These are phyloP conservation scores for Sugiyamaella sp. DNA, from an alignment of 1,139 yeast species.

Conservation along the genomic window DNA sequence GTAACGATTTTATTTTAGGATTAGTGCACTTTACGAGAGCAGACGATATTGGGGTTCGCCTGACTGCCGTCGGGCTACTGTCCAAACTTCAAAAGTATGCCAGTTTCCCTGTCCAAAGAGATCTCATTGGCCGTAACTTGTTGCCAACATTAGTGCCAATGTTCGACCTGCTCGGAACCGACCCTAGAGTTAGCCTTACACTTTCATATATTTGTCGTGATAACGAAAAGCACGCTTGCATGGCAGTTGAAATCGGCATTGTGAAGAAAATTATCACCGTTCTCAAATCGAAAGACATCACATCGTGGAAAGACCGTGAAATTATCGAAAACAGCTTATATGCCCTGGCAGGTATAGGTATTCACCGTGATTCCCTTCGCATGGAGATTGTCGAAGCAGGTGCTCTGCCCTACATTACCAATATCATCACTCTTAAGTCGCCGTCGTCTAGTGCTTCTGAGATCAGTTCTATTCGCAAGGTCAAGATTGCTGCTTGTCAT, in stretches of 20 bases:
- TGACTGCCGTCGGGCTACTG: conserved; percentile 41
- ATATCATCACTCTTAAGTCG: conserved; percentile 33
- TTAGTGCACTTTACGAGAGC: conserved; percentile 36
- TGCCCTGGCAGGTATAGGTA: conserved; percentile 43
- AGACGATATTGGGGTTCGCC: conserved; percentile 35
- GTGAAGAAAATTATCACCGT: conserved; percentile 35
- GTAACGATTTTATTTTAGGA: conserved; percentile 31
- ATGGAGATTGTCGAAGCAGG: conserved; percentile 40
- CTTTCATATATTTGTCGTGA: conserved; percentile 41
- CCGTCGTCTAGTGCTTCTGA: conserved; percentile 17
- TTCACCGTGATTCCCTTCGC: conserved; percentile 41
- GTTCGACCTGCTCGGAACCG: conserved; percentile 32
- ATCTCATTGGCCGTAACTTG: conserved; percentile 35
- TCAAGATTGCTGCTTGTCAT: conserved; percentile 52
- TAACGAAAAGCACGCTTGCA: conserved; percentile 37
- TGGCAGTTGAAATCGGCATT: conserved; percentile 44
- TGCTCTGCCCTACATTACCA: conserved; percentile 36
- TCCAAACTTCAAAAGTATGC: conserved; percentile 37
- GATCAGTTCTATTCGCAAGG: conserved; percentile 30
- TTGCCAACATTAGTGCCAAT: conserved; percentile 44
- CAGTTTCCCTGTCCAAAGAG: conserved; percentile 30
- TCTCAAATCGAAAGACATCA: conserved; percentile 29
- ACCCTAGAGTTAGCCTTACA: conserved; percentile 37
- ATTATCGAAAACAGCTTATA: conserved; percentile 37
- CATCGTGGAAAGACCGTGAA: conserved; percentile 31